Base-by-base conservation (phyloP, 495 filamentous ascomycete species). In the Xylaria flabelliformis region DNA sequence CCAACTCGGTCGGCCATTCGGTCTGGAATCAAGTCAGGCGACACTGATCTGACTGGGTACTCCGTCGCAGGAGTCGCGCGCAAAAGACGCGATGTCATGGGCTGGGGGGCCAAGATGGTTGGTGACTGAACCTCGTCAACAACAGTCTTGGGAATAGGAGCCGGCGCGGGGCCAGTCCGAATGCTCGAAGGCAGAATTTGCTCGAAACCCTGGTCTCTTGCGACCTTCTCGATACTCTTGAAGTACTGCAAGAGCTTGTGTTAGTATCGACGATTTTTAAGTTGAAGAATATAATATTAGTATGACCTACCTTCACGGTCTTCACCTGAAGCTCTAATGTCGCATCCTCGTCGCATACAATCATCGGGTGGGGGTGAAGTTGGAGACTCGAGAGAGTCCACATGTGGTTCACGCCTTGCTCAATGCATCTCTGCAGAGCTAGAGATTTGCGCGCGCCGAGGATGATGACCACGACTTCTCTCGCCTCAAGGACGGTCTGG, bases 381-480 rank as follows among this genome's bases (percentile, higher is more conserved):
- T 97, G 93, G 69, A 97, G 84, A 36, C 88, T 88, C 7, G 92
- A 94, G 10, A 94, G 86, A 0, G 93, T 95, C 92, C 92, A 95
- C 93, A 95, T 95, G 83, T 95, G 92, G 77, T 94, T 94, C 53
- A 97, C 88, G 9, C 91, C 92, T 39, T 90, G 90, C 78, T 97
- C 93, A 41, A 97, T 89, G 74, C 92, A 94, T 72, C 89, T 90
- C 75, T 95, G 90, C 70, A 95, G 80, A n/a, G 93, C 93, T 7
- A 92, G 83, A 0, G 93, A 89, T 79, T 95, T 97, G 82, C 92
- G 90, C 8, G 93, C 88, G 10, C 93, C 93, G 0, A 92, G 90
- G 62, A 93, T 92, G 48, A 97, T 91, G 69, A 93, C 90, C 4
- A 97, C 91, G 1, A 97, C 92, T 80, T 95, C 93, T 26, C 90